Percentiles rank a stretch among this genome's conserved stretches.
Evolutionary conservation across 208 protist genomes (phyloP).

Genomic region (Phytomonas serpens): DNA sequence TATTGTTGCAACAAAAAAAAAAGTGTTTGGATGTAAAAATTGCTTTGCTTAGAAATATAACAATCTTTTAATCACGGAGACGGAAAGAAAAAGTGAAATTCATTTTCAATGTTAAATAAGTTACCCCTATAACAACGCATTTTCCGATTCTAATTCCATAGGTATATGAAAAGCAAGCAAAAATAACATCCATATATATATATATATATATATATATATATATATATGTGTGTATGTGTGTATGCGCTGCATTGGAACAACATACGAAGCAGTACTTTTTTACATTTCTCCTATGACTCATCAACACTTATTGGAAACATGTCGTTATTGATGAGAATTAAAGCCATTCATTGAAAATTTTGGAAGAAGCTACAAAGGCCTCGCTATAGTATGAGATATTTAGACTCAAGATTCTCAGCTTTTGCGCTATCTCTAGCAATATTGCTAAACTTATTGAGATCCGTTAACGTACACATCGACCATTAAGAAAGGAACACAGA

Average conservation of each 20-base stretch:
- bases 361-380: slow-evolving; percentile 62
- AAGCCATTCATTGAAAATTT: slow-evolving; percentile 70
- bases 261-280: neutral
- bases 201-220: slow-evolving; percentile 6
- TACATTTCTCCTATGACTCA: slow-evolving; percentile 16
- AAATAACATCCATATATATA: neutral
- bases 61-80: neutral
- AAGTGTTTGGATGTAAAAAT: slow-evolving; percentile 1
- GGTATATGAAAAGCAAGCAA: neutral
- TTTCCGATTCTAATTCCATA: neutral
- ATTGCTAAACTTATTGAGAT: slow-evolving; percentile 78
- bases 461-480: slow-evolving; percentile 78
- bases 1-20: slow-evolving; percentile 8
- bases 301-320: slow-evolving; percentile 49
- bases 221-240: too few relatives aligned
- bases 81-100: neutral
- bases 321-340: slow-evolving; percentile 69
- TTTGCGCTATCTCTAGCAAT: slow-evolving; percentile 31
- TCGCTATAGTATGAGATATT: slow-evolving; percentile 74
- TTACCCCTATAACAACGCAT: neutral
- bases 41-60: neutral
- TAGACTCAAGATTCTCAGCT: slow-evolving; percentile 28
- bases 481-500: slow-evolving; percentile 53
- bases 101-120: neutral
- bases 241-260: too few relatives aligned